Conservation (phyloP, 2,329 filamentous ascomycete species). For the Samsoniella hepiali region DNA sequence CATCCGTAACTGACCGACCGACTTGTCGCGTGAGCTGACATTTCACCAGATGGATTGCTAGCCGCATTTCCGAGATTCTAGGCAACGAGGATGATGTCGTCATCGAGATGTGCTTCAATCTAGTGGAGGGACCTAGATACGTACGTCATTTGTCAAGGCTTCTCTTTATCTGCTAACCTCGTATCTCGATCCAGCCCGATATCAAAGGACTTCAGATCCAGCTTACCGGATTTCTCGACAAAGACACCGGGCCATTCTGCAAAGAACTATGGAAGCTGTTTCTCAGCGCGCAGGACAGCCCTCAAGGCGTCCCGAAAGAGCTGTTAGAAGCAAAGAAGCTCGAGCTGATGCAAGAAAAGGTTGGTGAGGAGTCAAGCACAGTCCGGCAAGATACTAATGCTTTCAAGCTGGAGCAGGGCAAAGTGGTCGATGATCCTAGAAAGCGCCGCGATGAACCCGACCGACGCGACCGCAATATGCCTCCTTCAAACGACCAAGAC, state of each 20-base stretch:
- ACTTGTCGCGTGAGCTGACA: constrained; percentile 19
- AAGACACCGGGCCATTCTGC: constrained; percentile 84
- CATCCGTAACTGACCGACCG: neutral
- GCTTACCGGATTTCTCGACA: constrained; percentile 90
- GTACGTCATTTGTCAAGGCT: constrained; percentile 49
- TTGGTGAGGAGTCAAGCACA: constrained; percentile 34
- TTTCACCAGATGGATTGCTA: constrained; percentile 78
- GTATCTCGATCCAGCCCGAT: constrained; percentile 64
- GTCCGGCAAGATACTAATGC: constrained; percentile 14
- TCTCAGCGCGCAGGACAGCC: constrained; percentile 82
- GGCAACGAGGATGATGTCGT: constrained; percentile 95
- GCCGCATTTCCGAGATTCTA: constrained; percentile 80
- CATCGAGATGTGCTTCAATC: constrained; percentile 73
- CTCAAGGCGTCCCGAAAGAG: constrained; percentile 90
- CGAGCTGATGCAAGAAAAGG: constrained; percentile 93
- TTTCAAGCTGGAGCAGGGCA: constrained; percentile 74
- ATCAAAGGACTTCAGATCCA: constrained; percentile 95
- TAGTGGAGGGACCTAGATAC: constrained; percentile 70
- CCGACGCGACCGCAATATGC: constrained; percentile 67
- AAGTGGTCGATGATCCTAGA: constrained; percentile 71
- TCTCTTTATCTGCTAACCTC: constrained; percentile 28
- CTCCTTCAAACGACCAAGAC: constrained; percentile 62
- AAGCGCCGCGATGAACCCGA: constrained; percentile 68
- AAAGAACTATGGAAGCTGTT: constrained; percentile 92
- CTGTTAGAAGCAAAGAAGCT: constrained; percentile 93